phyloP scores from a whole-genome alignment of 257 asterid genomes.

The Solanum megistacrolobum region DNA sequence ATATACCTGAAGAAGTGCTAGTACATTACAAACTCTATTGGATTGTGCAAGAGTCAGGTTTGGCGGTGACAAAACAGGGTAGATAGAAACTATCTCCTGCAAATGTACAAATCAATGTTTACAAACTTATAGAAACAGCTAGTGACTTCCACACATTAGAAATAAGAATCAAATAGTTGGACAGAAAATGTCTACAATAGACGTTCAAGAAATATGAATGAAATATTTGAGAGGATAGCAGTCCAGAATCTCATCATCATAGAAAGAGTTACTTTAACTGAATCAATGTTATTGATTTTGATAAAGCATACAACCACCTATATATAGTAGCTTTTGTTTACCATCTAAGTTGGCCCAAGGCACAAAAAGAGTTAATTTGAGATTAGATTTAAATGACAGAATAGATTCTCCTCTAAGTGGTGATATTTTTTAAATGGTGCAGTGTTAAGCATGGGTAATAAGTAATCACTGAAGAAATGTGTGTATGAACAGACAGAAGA shows the following conservation, averaged over 20 bases:
- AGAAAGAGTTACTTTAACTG: background rate
- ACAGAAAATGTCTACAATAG: background rate
- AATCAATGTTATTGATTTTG: background rate
- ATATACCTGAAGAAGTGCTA: constrained; percentile 34
- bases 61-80: constrained; percentile 19
- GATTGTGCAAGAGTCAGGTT: constrained; percentile 21
- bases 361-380: background rate
- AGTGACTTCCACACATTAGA: background rate
- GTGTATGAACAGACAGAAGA: background rate
- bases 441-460: background rate
- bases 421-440: background rate
- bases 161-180: background rate
- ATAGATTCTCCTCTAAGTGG: background rate
- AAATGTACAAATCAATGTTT: background rate
- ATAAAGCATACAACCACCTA: background rate
- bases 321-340: background rate
- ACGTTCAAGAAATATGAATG: background rate
- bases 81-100: constrained; percentile 30
- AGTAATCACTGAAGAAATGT: background rate
- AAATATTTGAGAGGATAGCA: background rate
- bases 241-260: background rate
- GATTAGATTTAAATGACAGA: background rate
- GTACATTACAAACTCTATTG: constrained; percentile 23
- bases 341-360: background rate
- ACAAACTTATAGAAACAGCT: constrained; percentile 1